Conservation (phyloP, 768 basidiomycete genomes). For the Lepiota subincarnata region DNA sequence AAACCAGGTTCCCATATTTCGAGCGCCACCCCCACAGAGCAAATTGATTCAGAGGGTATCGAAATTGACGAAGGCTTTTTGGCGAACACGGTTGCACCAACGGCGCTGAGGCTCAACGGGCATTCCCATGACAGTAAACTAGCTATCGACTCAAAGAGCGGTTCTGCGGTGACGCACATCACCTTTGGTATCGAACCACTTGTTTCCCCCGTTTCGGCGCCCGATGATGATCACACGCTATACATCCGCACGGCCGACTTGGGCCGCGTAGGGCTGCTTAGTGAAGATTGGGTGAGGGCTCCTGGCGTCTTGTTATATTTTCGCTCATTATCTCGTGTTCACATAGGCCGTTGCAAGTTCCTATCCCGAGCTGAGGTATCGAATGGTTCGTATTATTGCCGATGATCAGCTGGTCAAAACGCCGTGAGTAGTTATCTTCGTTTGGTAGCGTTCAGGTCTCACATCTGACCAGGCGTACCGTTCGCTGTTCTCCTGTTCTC, state of each 20-base stretch:
- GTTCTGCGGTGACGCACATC: conserved; percentile 10
- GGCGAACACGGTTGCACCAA: conserved; percentile 36
- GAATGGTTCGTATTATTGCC: conserved; percentile 57
- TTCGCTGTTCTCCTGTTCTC: conserved; percentile 45
- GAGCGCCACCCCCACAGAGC: conserved; percentile 14
- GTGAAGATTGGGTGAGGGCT: conserved; percentile 70
- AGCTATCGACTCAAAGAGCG: background rate
- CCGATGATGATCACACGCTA: conserved; percentile 50
- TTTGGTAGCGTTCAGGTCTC: background rate
- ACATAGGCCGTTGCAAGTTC: conserved; percentile 48
- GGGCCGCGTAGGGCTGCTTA: conserved; percentile 58
- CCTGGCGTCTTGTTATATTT: background rate
- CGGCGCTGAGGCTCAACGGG: conserved; percentile 7
- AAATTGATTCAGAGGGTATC: conserved; percentile 36
- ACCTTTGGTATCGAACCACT: conserved; percentile 27
- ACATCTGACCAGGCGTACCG: conserved; percentile 30
- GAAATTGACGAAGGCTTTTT: conserved; percentile 77
- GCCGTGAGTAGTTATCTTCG: conserved; percentile 25
- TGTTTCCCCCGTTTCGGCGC: conserved; percentile 24
- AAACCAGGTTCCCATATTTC: conserved; percentile 15
- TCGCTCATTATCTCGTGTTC: conserved; percentile 7
- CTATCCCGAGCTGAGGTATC: conserved; percentile 28
- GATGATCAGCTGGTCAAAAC: conserved; percentile 38
- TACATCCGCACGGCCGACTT: conserved; percentile 65
- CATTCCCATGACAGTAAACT: conserved; percentile 1